Base-by-base conservation (phyloP, 2,329 filamentous ascomycete genomes). In the Aspergillus tanneri region DNA sequence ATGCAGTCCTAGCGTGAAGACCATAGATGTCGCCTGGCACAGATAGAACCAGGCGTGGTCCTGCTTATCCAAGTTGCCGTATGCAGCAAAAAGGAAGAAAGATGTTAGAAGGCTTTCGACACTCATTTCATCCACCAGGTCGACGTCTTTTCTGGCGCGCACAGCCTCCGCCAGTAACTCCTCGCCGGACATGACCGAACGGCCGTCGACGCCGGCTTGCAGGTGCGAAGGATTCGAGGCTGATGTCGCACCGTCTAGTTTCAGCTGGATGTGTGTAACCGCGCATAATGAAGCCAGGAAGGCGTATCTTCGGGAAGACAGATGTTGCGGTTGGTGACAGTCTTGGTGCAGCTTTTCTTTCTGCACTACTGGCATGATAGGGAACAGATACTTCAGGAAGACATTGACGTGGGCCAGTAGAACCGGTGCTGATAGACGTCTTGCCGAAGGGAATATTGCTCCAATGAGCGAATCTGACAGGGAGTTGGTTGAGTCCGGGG, bases 1-100 rank as follows among this genome's bases (percentile, higher is more conserved):
- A 51, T 75, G 69, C 37, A 76, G 61, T 0, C 66, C 66, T 23
- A 76, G 58, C 1, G 69, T 68, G 43, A 74, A 71, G 5, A 67
- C 68, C 67, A 92, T 75, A 5, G 87, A 90, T 2, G 83, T 85
- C 5, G 86, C 86, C 68, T 93, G 88, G 21, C 87, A 83, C 8
- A 92, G 73, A 64, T 89, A 83, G 62, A 84, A 90, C 87, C 88
- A 92, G 1, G 87, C 87, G 65, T 84, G 84, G 53, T 87, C 83
- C 64, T 90, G 86, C 64, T 84, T 77, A 53, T 90, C 86, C 38
- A 88, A 72, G 28, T 82, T 85, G 52, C 86, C 85, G 64, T 86
- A 82, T 49, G 84, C 85, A 28, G 81, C 85, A 59, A 88, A 90
- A 21, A 92, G 66, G 65, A 92, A 90, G 68, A 88, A 90, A 45